Conservation (phyloP, 2,329 filamentous ascomycete genomes). For the Daldinia sp. region DNA sequence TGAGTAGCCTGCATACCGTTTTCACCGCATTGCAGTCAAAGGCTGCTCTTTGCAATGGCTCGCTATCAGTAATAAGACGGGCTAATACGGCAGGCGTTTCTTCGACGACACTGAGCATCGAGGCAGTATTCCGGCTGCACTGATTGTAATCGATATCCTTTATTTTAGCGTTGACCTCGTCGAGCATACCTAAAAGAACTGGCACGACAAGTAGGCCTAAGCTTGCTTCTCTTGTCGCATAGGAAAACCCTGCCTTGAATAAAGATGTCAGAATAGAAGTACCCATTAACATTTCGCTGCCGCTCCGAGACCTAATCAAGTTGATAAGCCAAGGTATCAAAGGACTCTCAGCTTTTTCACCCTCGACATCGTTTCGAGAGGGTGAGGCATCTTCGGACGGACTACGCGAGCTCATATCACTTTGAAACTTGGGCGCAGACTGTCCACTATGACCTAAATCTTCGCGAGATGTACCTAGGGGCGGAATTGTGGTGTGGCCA, state of each 20-base stretch:
- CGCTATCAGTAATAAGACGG: slow-evolving; percentile 79
- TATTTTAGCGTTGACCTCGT: slow-evolving; percentile 54
- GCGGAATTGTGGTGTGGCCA: slow-evolving; percentile 58
- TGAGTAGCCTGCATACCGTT: slow-evolving; percentile 58
- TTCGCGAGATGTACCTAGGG: slow-evolving; percentile 57
- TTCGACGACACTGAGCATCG: slow-evolving; percentile 67
- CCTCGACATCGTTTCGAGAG: slow-evolving; percentile 46
- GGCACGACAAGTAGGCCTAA: slow-evolving; percentile 75
- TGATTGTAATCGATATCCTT: slow-evolving; percentile 48
- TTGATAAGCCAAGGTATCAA: slow-evolving; percentile 78
- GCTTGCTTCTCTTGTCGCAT: slow-evolving; percentile 68
- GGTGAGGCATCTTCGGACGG: slow-evolving; percentile 39
- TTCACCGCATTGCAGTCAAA: slow-evolving; percentile 68
- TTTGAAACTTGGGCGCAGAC: slow-evolving; percentile 42
- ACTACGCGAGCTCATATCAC: slow-evolving; percentile 39
- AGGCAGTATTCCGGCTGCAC: slow-evolving; percentile 44
- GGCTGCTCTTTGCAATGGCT: slow-evolving; percentile 81
- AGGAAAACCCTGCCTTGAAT: slow-evolving; percentile 72
- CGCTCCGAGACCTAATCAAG: slow-evolving; percentile 64
- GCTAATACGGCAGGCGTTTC: slow-evolving; percentile 79
- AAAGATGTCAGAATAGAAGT: slow-evolving; percentile 73
- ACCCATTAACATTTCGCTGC: slow-evolving; percentile 71
- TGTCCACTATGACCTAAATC: slow-evolving; percentile 43
- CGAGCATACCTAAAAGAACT: slow-evolving; percentile 71
- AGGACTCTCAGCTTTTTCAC: slow-evolving; percentile 72